Conservation (phyloP, 129 eudicot genomes). For the Artemisia tridentata region DNA sequence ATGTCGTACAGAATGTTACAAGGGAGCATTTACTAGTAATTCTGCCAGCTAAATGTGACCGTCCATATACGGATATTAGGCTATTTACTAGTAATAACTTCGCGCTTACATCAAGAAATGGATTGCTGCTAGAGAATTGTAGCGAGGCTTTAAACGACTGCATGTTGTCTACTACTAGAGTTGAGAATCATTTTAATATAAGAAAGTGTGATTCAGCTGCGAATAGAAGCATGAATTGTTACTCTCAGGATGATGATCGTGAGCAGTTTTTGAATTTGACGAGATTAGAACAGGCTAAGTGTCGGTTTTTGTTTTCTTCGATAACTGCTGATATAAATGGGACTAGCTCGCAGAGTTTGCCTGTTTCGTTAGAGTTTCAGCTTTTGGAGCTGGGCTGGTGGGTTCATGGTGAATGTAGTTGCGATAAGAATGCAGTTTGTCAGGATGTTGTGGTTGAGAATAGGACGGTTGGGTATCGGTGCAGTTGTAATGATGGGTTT, state of each 20-base stretch:
- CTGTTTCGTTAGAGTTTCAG: constrained; percentile 56
- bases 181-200: constrained; percentile 35
- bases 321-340: constrained; percentile 33
- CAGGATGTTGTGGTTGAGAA: not conserved
- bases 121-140: constrained; percentile 54
- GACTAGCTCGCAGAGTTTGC: constrained; percentile 13
- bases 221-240: constrained; percentile 45
- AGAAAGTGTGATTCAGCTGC: constrained; percentile 16
- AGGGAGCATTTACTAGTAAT: constrained; percentile 32
- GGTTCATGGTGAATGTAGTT: constrained; percentile 48
- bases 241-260: constrained; percentile 21
- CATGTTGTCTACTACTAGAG: constrained; percentile 25
- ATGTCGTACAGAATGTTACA: constrained; percentile 44
- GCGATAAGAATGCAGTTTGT: constrained; percentile 47
- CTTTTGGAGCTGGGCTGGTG: constrained; percentile 77
- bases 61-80: constrained; percentile 21
- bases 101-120: constrained; percentile 49
- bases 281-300: constrained; percentile 21
- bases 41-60: constrained; percentile 54
- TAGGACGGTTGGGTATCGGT: constrained; percentile 42
- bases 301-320: constrained; percentile 48
- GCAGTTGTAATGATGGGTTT: constrained; percentile 59
- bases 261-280: constrained; percentile 28
- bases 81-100: constrained; percentile 25
- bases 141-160: constrained; percentile 34